Conservation (phyloP, 192 early-diverging fungal species). For the Oehlia diaphana region DNA sequence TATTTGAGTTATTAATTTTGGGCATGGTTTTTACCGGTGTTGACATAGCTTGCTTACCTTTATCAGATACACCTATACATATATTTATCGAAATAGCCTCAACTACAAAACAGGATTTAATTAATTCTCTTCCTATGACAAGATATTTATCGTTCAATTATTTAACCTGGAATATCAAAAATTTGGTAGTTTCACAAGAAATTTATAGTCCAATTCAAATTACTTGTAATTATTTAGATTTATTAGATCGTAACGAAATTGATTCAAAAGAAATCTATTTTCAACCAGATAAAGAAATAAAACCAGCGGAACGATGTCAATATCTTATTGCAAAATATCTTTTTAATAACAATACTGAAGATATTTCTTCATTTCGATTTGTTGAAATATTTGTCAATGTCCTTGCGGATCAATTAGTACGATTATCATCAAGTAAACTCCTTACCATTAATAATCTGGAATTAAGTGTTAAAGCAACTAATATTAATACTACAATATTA, state of each 20-base stretch:
- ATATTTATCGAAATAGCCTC: constrained; percentile 32
- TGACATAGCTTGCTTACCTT: constrained; percentile 17
- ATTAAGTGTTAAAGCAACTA: not conserved
- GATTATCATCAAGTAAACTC: constrained; percentile 18
- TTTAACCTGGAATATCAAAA: constrained; percentile 28
- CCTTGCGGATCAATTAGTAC: not conserved
- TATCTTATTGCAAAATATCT: not conserved
- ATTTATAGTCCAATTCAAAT: constrained; percentile 22
- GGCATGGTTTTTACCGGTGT: not conserved
- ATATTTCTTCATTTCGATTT: not conserved
- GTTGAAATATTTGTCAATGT: not conserved
- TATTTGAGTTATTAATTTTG: constrained; percentile 29
- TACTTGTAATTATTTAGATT: constrained; percentile 8
- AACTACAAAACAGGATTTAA: constrained; percentile 22
- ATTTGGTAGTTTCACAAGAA: constrained; percentile 13
- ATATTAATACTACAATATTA: not conserved
- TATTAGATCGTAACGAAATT: not conserved
- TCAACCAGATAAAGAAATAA: not conserved
- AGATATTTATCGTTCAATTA: not conserved
- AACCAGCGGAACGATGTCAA: not conserved
- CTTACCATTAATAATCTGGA: not conserved
- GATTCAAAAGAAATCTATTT: not conserved
- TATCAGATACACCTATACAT: not conserved
- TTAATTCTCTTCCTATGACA: constrained; percentile 11
- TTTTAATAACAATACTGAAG: not conserved